Conservation (phyloP, 1,284 basidiomycete genomes). For the Stereum hirsutum region DNA sequence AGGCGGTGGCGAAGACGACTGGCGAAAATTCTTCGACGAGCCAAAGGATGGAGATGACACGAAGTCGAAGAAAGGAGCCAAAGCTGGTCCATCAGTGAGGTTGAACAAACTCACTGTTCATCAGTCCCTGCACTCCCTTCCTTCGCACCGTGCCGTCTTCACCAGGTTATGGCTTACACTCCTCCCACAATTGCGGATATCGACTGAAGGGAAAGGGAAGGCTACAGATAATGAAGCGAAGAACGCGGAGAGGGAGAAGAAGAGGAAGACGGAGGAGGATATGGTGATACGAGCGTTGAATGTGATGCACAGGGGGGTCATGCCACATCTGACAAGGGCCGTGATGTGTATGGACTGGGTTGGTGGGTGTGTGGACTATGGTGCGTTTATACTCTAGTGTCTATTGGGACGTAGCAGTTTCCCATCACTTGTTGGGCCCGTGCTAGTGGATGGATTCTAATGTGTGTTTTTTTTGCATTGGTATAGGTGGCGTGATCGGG, state of each 20-base stretch:
- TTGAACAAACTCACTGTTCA: slow-evolving; percentile 60
- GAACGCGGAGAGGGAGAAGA: too few relatives aligned
- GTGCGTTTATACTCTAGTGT: slow-evolving; percentile 26
- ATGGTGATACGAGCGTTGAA: slow-evolving; percentile 55
- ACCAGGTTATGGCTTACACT: slow-evolving; percentile 71
- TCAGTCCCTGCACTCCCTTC: slow-evolving; percentile 64
- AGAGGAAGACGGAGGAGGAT: too few relatives aligned
- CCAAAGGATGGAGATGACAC: slow-evolving; percentile 26
- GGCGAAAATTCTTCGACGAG: slow-evolving; percentile 78
- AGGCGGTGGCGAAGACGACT: slow-evolving; percentile 58
- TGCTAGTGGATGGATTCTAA: too few relatives aligned
- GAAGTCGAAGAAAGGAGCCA: slow-evolving; percentile 17
- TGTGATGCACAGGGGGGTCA: slow-evolving; percentile 75
- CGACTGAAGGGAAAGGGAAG: too few relatives aligned
- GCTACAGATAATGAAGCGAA: too few relatives aligned
- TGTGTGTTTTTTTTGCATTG: not conserved
- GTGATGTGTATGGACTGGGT: slow-evolving; percentile 94
- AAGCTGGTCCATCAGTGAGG: slow-evolving; percentile 31
- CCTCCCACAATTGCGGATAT: slow-evolving; percentile 42
- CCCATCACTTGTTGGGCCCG: too few relatives aligned
- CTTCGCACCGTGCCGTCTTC: slow-evolving; percentile 72
- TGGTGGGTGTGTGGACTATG: slow-evolving; percentile 77
- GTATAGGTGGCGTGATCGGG: slow-evolving; percentile 76
- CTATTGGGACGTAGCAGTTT: too few relatives aligned
- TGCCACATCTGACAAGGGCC: slow-evolving; percentile 78